Conservation (phyloP, 495 filamentous ascomycete species). For the Corynascus novoguineensis region DNA sequence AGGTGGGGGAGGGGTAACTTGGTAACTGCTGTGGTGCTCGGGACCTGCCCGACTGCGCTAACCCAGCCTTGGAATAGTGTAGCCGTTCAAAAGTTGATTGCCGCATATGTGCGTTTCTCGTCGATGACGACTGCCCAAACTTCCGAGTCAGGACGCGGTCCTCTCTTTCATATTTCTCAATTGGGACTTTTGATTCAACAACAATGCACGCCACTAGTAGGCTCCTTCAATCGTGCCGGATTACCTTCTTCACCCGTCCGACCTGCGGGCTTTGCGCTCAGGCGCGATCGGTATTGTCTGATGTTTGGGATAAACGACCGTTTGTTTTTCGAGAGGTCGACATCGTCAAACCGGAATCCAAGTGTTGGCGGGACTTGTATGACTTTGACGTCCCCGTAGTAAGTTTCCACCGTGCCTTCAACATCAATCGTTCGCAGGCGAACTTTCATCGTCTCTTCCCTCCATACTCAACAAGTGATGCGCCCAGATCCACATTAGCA, state of each 20-base stretch:
- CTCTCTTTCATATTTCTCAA: too few species aligned
- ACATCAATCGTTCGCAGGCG: background rate
- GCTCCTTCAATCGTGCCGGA: constrained; percentile 55
- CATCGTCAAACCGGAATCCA: constrained; percentile 60
- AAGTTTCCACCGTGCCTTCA: too few species aligned
- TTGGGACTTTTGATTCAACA: background rate
- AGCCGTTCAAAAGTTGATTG: background rate
- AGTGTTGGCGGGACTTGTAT: constrained; percentile 72
- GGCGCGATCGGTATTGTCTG: constrained; percentile 65
- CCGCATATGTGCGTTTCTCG: background rate
- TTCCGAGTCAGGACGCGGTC: too few species aligned
- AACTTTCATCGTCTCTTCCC: background rate
- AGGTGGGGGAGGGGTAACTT: constrained; percentile 16
- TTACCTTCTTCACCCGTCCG: constrained; percentile 78
- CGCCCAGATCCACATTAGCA: constrained; percentile 61
- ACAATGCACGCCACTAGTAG: constrained; percentile 37
- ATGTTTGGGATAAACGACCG: constrained; percentile 60
- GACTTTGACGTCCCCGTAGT: constrained; percentile 89
- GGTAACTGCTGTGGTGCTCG: background rate
- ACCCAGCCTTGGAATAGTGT: background rate
- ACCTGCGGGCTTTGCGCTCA: constrained; percentile 75
- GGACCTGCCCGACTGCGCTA: background rate
- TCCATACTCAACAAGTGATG: background rate
- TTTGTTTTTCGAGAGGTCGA: constrained; percentile 78
- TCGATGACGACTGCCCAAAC: too few species aligned